Evolutionary conservation across 768 basidiomycete genomes (phyloP), one percentile per base, ranked within the genome.

Genomic region (Amanita subjunquillea): DNA sequence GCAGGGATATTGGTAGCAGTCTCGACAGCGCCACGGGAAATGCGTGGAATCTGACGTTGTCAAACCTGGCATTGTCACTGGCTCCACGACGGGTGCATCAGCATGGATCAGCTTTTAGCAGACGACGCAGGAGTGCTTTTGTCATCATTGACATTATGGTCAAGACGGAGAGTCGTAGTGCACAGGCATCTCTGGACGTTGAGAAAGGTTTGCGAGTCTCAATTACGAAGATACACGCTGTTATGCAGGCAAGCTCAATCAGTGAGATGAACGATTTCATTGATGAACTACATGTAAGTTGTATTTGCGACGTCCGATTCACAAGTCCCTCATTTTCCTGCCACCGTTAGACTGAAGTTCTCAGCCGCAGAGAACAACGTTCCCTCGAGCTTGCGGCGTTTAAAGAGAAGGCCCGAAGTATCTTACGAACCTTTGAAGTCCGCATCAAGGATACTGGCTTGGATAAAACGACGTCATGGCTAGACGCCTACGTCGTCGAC

Each of bases 211-310:
- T 89, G 25, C 70, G 80, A 34, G 55, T 92, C 29, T 65, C 70
- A 1, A 67, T 94, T 22, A 80, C 78, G 6, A 89, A 86, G 65
- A 80, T 91, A 2, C 91, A 97, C 60, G 92, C 94, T 1, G 87
- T 95, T 32, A 85, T 96, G 86, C 92, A 93, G 64, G 85, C 94
- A 8, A 90, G 89, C 57, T 94, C 95, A 0, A 84, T 97, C 48
- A 85, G 86, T 20, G 89, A 95, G 62, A 71, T 97, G 6, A 89
- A 86, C 13, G 94, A 97, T 63, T 90, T 92, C 56, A 66, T 91
- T 38, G 91, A 95, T 62, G 76, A 91, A 58, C 71, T 91, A 39
- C 90, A 89, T 76, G 90, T 85, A 69, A 53, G 45, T 34, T 37
- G 27, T 32, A 29, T 58, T 27, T 30, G 17, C 43, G 42, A 44